Evolutionary conservation across 345 rosid genomes (phyloP), one percentile per base, ranked within the genome.

Genomic region (Eucalyptus coolabah): DNA sequence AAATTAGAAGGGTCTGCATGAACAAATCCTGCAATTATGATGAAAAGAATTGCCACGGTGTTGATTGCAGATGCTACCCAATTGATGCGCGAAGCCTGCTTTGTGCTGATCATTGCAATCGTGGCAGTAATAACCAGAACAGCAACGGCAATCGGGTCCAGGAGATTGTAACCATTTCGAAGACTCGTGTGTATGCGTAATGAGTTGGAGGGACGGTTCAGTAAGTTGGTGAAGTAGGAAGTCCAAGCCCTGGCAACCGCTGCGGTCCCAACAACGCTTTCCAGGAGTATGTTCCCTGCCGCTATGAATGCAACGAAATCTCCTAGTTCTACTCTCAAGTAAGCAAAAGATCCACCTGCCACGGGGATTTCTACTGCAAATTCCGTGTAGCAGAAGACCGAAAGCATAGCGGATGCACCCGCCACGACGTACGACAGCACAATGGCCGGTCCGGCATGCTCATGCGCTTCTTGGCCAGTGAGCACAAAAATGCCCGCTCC

Each of bases 261-360:
- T 59, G 97, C 97, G 13, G 89, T 59, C 30, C 95, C 96, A 15
- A 92, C 92, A 37, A 95, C 87, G 89, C 93, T 89, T 67, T 95
- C 95, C 18, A 94, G 94, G 81, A 95, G 93, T 86, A 93, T 94
- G 89, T 95, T 95, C 86, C 91, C 95, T 7, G 95, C 96, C 30
- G 95, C 88, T 87, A 95, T 94, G 93, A 95, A 94, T 2, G 94
- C 97, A 21, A 67, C 92, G 63, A 91, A 95, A 87, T 95, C 96
- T 44, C 96, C 95, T 37, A 93, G 88, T 87, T 95, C 96, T 42
- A 95, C 83, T 86, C 94, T 93, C 37, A 93, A 89, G 93, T 94
- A 94, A 28, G 96, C 95, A 88, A 95, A 94, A 72, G 96, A 95
- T 9, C 97, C 97, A 3, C 97, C 96, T n/a, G 96, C 96, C 3